phyloP scores from a whole-genome alignment of 257 asterid species.

The Euphrasia confusa region DNA sequence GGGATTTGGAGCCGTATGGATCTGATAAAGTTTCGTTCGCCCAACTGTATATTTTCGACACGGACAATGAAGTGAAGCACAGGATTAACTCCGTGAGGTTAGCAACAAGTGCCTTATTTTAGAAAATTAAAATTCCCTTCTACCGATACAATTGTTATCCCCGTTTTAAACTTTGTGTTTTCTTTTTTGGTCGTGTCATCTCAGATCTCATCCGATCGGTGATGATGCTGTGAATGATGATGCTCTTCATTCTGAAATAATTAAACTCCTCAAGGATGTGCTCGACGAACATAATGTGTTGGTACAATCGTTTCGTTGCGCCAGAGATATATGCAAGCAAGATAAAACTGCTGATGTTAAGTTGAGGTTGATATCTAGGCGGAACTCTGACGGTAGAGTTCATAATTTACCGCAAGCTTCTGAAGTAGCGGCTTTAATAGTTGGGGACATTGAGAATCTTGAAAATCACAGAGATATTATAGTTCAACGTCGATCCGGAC shows the following conservation, averaged over 20 bases:
- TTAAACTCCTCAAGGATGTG: not conserved
- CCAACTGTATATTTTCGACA: not conserved
- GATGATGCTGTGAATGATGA: no score
- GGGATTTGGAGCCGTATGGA: not conserved
- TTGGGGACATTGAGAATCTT: not conserved
- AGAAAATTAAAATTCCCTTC: no score
- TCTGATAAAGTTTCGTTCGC: not conserved
- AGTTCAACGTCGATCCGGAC: not conserved
- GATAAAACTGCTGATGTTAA: not conserved
- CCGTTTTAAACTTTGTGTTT: no score
- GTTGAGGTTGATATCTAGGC: not conserved
- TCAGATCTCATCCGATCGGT: no score
- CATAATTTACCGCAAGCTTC: not conserved
- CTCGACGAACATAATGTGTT: not conserved
- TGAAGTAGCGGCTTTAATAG: conserved; percentile 6
- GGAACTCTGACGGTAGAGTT: not conserved
- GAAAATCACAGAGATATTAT: not conserved
- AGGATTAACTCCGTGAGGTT: not conserved
- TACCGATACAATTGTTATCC: no score
- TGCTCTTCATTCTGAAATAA: not conserved
- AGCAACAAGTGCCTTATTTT: not conserved
- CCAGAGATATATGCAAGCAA: not conserved
- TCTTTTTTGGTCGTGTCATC: no score
- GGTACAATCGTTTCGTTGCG: not conserved
- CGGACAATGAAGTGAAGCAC: not conserved